Conservation (phyloP, 176 grass and related monocot genomes). For the Saccharum officinarum region DNA sequence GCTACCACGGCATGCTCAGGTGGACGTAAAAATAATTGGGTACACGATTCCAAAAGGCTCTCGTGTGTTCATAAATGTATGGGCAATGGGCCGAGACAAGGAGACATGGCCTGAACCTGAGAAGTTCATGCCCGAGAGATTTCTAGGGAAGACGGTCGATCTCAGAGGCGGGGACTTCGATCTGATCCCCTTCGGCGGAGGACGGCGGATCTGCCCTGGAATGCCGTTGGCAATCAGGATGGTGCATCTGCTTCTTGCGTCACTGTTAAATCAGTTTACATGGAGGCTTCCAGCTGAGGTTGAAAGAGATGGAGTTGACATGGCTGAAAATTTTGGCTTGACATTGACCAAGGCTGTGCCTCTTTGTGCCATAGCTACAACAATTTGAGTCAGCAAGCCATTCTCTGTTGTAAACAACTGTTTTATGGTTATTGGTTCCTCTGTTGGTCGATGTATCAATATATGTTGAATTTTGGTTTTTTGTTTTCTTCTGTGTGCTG, state of each 20-base stretch:
- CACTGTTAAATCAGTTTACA: slow-evolving; percentile 14
- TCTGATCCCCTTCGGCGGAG: slow-evolving; percentile 44
- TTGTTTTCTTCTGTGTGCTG: too few relatives aligned
- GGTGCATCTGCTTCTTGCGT: slow-evolving; percentile 43
- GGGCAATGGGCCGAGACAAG: slow-evolving; percentile 23
- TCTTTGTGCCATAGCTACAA: slow-evolving; percentile 31
- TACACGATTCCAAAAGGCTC: slow-evolving; percentile 31
- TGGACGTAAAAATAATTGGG: background rate
- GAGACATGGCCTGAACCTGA: slow-evolving; percentile 37
- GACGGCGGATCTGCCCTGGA: slow-evolving; percentile 40
- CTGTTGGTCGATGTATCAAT: background rate
- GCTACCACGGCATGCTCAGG: slow-evolving; percentile 15
- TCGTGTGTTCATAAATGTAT: slow-evolving; percentile 38
- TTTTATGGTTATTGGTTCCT: background rate
- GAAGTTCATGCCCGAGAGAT: slow-evolving; percentile 43
- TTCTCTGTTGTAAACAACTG: background rate
- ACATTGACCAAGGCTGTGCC: slow-evolving; percentile 27
- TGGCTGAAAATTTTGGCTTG: slow-evolving; percentile 47
- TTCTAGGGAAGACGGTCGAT: background rate
- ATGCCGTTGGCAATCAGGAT: slow-evolving; percentile 43
- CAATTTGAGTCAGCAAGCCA: background rate
- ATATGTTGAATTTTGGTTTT: too few relatives aligned
- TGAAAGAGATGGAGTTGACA: slow-evolving; percentile 30
- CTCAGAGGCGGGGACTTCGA: slow-evolving; percentile 31
- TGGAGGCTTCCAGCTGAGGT: slow-evolving; percentile 39